These are phyloP conservation scores for Alternaria postmessia DNA, from an alignment of 2,329 filamentous ascomycete genomes.

Conservation along the genomic window DNA sequence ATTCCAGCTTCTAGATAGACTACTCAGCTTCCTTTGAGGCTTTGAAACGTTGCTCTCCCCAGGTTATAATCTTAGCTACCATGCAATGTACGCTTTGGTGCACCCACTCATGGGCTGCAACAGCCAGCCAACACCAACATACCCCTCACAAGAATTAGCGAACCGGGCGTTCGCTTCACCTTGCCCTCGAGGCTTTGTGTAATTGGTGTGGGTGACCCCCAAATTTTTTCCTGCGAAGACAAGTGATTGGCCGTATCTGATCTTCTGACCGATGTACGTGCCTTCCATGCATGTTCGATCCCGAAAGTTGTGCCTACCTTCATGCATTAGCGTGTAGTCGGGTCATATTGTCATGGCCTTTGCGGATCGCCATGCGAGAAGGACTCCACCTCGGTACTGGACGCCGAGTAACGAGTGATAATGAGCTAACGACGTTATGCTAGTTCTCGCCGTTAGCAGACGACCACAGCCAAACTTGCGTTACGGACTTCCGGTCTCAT, in stretches of 20 bases:
- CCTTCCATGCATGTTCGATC: slow-evolving; percentile 7
- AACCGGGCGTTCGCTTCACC: slow-evolving; percentile 5
- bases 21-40: background rate
- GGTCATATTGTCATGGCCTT: background rate
- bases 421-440: background rate
- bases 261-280: slow-evolving; percentile 7
- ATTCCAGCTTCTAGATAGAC: background rate
- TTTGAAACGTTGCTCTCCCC: background rate
- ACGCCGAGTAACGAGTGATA: background rate
- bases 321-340: slow-evolving; percentile 7
- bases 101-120: background rate
- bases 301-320: background rate
- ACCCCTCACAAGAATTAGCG: background rate
- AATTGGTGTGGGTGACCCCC: background rate
- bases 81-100: background rate
- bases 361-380: background rate
- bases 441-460: background rate
- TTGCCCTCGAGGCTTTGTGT: background rate
- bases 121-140: background rate
- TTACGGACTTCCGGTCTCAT: background rate
- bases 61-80: background rate
- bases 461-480: background rate
- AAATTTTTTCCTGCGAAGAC: background rate
- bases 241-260: background rate
- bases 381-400: background rate